Evolutionary conservation across 164 flowering plant species (phyloP).

Genomic region (Nymphaea colorata): DNA sequence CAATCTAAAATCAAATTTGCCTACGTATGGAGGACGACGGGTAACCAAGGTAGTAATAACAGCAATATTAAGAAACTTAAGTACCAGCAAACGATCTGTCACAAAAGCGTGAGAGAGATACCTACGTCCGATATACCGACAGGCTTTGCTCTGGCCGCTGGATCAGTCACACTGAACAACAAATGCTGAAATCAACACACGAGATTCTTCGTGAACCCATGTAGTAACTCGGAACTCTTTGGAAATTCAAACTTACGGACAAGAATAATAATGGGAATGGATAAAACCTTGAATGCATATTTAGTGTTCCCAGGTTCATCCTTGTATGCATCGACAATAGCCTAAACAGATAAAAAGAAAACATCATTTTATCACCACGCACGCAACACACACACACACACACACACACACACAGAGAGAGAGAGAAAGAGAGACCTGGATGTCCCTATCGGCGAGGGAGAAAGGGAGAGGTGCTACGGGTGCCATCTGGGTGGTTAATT

Average conservation of each 20-base stretch:
- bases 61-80: not conserved
- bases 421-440: slow-evolving; percentile 41
- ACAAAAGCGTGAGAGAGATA: slow-evolving; percentile 8
- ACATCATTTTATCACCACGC: not conserved
- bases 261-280: not conserved
- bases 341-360: slow-evolving; percentile 24
- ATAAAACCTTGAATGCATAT: slow-evolving; percentile 73
- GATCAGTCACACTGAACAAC: slow-evolving; percentile 90
- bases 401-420: not conserved
- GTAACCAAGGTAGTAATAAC: not conserved
- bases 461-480: slow-evolving; percentile 89
- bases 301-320: slow-evolving; percentile 81
- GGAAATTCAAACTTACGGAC: not conserved
- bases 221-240: not conserved
- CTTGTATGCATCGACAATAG: slow-evolving; percentile 88
- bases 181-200: slow-evolving; percentile 52
- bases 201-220: slow-evolving; percentile 2
- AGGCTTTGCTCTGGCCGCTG: slow-evolving; percentile 63
- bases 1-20: slow-evolving; percentile 13
- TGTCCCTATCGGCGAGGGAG: slow-evolving; percentile 94
- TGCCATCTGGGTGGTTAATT: slow-evolving; percentile 95
- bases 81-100: not conserved
- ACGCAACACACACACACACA: not conserved
- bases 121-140: slow-evolving; percentile 96
- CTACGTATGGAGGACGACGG: not conserved